Evolutionary conservation across 305 asterid genomes (phyloP), one percentile per base, ranked within the genome.

Genomic region (Fraxinus dipetala): DNA sequence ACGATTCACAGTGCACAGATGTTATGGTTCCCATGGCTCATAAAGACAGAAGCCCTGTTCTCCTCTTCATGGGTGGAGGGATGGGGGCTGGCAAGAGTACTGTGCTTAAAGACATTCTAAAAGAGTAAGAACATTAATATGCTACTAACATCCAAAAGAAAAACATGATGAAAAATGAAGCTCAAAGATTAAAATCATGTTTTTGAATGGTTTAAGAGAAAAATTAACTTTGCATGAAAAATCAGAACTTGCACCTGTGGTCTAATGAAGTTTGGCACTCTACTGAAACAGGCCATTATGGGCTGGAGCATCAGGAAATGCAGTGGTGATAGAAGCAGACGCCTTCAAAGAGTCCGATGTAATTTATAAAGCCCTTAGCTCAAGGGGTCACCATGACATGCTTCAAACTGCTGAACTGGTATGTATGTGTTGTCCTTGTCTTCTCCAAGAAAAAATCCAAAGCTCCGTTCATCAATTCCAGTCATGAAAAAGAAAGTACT

Each of bases 61-160:
- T 96, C 84, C 98, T 96, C 84, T 88, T 96, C 89, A 96, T 96
- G 99, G 99, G 98, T 3, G 98, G 99, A 54, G 99, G 98, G 11
- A 94, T 95, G 99, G 97, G 99, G n/a, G 99, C 97, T 0, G 99
- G 98, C 54, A 95, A 95, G 89, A 95, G 97, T 86, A 92, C 97
- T 9, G 97, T 91, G 81, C 99, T 94, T 56, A 95, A 91, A 81
- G 99, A 96, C 90, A 90, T 96, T 80, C 92, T 96, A 85, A 94
- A 94, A 91, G 99, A 94, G 99, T 92, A 94, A 83, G 95, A 65
- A 31, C 78, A 20, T 79, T 26, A 3, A 80, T 34, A 22, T 81
- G 18, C 76, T 63, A 67, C n/a, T 30, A 24, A 18, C 18, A 82
- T 84, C 40, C 51, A 16, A 54, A 54, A 79, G 34, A 72, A 69